These are phyloP conservation scores for Cornus kousa DNA, from an alignment of 148 eudicot species.

Conservation along the genomic window DNA sequence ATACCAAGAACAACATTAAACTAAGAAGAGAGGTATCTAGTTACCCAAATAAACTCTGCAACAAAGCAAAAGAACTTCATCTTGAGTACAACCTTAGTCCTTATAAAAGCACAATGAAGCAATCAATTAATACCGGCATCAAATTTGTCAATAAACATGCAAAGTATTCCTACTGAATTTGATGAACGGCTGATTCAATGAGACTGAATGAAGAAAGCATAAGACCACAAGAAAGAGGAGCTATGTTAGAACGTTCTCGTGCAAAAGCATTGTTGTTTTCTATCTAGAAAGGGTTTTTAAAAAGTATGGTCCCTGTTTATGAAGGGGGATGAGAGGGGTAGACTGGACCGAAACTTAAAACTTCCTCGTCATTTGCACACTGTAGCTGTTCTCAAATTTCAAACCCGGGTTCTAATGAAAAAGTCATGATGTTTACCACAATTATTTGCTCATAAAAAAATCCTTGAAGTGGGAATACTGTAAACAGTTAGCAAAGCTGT, in stretches of 20 bases:
- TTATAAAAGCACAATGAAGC: neutral
- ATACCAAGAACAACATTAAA: neutral
- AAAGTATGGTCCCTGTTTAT: no score
- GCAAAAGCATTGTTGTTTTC: no score
- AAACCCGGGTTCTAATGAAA: no score
- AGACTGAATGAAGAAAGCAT: neutral
- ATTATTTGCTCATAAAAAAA: no score
- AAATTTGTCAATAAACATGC: neutral
- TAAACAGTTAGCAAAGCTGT: neutral
- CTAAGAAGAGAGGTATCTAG: neutral
- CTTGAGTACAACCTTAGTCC: neutral
- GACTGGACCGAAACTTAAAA: no score
- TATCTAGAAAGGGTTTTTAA: no score
- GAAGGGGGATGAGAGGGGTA: no score
- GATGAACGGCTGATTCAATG: neutral
- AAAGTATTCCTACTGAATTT: neutral
- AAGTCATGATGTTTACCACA: no score
- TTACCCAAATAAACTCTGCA: neutral
- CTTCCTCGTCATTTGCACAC: no score
- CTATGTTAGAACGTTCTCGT: no score
- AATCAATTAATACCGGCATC: neutral
- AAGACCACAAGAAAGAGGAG: neutral
- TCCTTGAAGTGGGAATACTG: neutral
- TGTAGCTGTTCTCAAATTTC: no score
- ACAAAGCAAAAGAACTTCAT: neutral